Conservation (phyloP, 2,329 filamentous ascomycete species). For the Talaromyces pinophilus region DNA sequence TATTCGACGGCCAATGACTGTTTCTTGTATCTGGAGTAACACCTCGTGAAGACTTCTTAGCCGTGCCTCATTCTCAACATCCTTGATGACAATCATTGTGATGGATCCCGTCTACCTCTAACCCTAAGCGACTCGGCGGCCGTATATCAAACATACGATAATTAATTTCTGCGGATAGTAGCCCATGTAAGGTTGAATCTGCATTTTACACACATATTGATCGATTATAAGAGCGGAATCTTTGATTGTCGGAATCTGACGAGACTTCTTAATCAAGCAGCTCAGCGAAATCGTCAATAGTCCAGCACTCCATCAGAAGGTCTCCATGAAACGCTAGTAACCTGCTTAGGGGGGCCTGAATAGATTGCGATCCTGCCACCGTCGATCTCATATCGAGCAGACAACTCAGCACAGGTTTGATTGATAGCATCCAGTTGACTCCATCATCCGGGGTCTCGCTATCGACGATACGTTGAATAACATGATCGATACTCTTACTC, state of each 20-base stretch:
- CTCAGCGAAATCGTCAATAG: neutral
- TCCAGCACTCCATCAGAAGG: conserved; percentile 7
- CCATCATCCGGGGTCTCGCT: neutral
- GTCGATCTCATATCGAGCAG: neutral
- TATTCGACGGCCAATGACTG: too few relatives aligned
- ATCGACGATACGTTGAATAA: neutral
- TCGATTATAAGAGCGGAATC: neutral
- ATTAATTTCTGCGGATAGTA: neutral
- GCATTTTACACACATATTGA: neutral
- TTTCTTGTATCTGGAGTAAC: neutral
- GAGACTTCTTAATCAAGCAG: neutral
- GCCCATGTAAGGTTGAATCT: neutral
- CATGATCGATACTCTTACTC: conserved; percentile 6
- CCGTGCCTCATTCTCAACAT: neutral
- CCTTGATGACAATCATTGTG: neutral
- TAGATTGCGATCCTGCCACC: neutral
- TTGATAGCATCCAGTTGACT: neutral
- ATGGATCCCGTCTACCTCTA: neutral
- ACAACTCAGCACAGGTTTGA: conserved; percentile 5
- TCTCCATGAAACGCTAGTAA: neutral
- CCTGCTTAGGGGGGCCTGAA: neutral
- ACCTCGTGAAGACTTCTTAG: neutral
- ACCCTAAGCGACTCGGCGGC: neutral
- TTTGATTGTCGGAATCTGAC: neutral
- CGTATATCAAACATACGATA: neutral